A percentile compares a stretch with the other conserved stretches of the same genome.
Evolutionary conservation across 2,329 filamentous ascomycete genomes (phyloP).

Genomic region (Fusarium verticillioides): DNA sequence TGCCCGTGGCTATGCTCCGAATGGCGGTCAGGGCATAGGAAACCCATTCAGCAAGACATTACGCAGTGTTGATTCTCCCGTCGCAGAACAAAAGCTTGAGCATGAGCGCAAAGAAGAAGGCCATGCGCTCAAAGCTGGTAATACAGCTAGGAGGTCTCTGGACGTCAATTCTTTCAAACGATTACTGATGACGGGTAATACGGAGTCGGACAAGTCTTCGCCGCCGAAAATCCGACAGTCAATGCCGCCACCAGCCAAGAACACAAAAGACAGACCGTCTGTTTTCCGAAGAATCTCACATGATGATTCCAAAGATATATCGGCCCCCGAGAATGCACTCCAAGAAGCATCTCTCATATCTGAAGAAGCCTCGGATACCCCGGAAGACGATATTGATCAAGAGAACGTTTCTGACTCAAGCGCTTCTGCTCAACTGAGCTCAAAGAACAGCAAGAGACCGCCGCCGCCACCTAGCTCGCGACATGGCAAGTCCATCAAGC

Average conservation of each 20-base stretch:
- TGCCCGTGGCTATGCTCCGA: conserved; percentile 41
- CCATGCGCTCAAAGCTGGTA: conserved; percentile 48
- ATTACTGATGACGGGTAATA: conserved; percentile 78
- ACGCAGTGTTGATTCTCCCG: conserved; percentile 59
- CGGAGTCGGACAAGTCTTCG: conserved; percentile 46
- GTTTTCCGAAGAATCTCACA: conserved; percentile 28
- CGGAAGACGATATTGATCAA: conserved; percentile 38
- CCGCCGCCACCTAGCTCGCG: conserved; percentile 79
- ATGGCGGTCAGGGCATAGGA: conserved; percentile 39
- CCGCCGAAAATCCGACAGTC: conserved; percentile 18
- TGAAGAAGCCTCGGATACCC: conserved; percentile 34
- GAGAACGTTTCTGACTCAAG: conserved; percentile 46
- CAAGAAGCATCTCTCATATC: conserved; percentile 40
- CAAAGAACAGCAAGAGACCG: conserved; percentile 66
- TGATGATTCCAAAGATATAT: conserved; percentile 19
- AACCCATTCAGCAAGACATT: conserved; percentile 67
- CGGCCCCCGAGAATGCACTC: conserved; percentile 15
- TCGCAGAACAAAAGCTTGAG: conserved; percentile 48
- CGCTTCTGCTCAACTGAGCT: conserved; percentile 35
- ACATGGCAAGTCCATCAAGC: conserved; percentile 79
- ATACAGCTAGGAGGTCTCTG: conserved; percentile 59
- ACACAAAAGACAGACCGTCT: conserved; percentile 28
- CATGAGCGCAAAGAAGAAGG: conserved; percentile 47
- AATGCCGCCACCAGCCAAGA: conserved; percentile 8
- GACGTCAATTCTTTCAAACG: conserved; percentile 84